Percentiles rank a stretch among this genome's conserved stretches.
Conservation (phyloP, 495 filamentous ascomycete species). For the Penicillium odoratum region DNA sequence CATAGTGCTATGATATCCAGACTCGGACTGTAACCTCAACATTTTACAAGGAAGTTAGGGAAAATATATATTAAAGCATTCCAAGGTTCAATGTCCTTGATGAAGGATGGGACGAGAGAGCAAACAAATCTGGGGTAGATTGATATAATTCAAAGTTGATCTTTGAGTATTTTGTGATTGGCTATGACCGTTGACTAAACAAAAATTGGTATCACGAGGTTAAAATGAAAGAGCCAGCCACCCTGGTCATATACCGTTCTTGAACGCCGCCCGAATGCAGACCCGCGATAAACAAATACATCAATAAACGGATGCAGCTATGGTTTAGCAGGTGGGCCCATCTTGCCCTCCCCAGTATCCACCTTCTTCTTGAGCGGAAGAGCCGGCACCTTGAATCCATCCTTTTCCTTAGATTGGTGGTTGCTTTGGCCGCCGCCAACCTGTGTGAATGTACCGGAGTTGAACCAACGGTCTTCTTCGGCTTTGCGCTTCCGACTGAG, state of each 20-base stretch:
- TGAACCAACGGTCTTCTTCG: conserved; percentile 95
- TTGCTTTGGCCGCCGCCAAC: conserved; percentile 56
- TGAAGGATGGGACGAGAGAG: neutral
- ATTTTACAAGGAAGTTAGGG: too few relatives aligned
- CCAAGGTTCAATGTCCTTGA: too few relatives aligned
- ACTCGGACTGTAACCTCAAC: too few relatives aligned
- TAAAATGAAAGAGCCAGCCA: conserved; percentile 3
- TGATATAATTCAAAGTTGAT: neutral
- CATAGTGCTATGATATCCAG: too few relatives aligned
- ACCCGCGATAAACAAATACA: conserved; percentile 11
- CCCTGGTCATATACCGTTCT: conserved; percentile 8
- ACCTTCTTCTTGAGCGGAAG: conserved; percentile 47
- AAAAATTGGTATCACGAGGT: conserved; percentile 26
- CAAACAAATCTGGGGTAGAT: neutral
- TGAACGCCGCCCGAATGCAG: conserved; percentile 25
- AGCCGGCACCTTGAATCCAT: conserved; percentile 53
- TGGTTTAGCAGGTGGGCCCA: conserved; percentile 41
- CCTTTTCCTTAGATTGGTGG: conserved; percentile 29
- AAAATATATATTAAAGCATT: too few relatives aligned
- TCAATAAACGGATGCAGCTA: conserved; percentile 18
- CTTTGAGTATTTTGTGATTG: neutral
- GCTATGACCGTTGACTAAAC: conserved; percentile 12
- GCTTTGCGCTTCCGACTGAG: conserved; percentile 84
- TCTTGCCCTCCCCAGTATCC: conserved; percentile 46
- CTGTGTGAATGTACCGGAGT: conserved; percentile 92